Evolutionary conservation across 768 basidiomycete species (phyloP).

Genomic region (Nevesoporus exiguus): DNA sequence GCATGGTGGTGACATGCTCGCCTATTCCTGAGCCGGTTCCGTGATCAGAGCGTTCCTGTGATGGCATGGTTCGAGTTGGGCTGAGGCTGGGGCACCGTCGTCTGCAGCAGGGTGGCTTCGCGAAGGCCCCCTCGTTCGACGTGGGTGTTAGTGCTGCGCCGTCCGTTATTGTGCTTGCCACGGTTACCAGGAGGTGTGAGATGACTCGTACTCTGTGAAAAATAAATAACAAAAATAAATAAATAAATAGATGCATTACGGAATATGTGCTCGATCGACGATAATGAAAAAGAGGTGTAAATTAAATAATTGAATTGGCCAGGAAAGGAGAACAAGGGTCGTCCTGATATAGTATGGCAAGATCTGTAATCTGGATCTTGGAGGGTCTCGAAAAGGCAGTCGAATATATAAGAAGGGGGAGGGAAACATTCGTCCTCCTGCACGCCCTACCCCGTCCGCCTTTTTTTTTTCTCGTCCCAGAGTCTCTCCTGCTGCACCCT

Average conservation of each 20-base stretch:
- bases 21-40: slow-evolving; percentile 26
- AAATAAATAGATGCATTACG: slow-evolving; percentile 20
- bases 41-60: slow-evolving; percentile 27
- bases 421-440: slow-evolving; percentile 4
- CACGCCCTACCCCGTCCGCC: slow-evolving; percentile 17
- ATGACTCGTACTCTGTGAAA: slow-evolving; percentile 3
- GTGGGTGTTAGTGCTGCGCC: slow-evolving; percentile 24
- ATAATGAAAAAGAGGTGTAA: slow-evolving; percentile 31
- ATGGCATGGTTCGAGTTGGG: slow-evolving; percentile 8
- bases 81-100: too few species aligned
- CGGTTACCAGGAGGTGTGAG: background rate
- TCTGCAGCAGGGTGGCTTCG: slow-evolving; percentile 17
- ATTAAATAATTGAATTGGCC: slow-evolving; percentile 34
- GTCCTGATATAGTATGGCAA: slow-evolving; percentile 12
- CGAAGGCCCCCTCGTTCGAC: slow-evolving; percentile 6
- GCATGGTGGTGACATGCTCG: slow-evolving; percentile 13
- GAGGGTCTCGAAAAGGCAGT: slow-evolving; percentile 20
- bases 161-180: background rate
- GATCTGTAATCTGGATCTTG: slow-evolving; percentile 27
- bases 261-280: slow-evolving; percentile 30
- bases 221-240: slow-evolving; percentile 4
- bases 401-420: slow-evolving; percentile 28
- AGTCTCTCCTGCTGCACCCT: background rate
- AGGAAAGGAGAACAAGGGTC: slow-evolving; percentile 18
- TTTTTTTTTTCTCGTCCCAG: slow-evolving; percentile 14